Base-by-base conservation (phyloP, 345 rosid genomes). In the Syzygium grande region DNA sequence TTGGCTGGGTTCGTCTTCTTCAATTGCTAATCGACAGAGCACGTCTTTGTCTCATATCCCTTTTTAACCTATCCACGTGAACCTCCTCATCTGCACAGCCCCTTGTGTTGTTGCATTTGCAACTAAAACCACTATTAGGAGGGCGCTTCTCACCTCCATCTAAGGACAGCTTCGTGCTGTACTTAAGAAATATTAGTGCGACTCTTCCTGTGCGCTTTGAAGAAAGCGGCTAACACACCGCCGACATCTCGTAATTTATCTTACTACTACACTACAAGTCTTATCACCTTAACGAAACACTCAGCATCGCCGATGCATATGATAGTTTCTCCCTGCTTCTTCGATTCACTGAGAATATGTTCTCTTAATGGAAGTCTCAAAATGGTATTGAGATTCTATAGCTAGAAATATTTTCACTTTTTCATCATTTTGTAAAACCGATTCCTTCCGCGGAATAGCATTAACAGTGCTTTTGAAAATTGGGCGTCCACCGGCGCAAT, bases 231-330 rank as follows among this genome's bases (percentile, higher is more conserved):
- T 27, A 61, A 1, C 17, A 2, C 73, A 12, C 9, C 1, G 9
- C 1, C 8, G 9, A 6, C 14, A 61, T 61, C 17, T 61, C 17
- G 8, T 61, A 5, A 29, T 59, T 12, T n/a, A n/a, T 61, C 46
- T 5, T 43, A 43, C 46, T 43, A 0, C 46, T 43, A 43, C 7
- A 43, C 1, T 43, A 43, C 46, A 15, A 9, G 9, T 61, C 68
- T 12, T 13, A n/a, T n/a, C 34, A 61, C 19, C 34, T 61, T 61
- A 61, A 61, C 16, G 1, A 61, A n/a, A 61, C 9, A n/a, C 19
- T 0, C 2, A 17, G 73, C 34, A 61, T 61, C 9, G 2, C 1
- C 0, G 7, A 27, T n/a, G 34, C 34, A 6, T 3, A 13, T 12
- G 9, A 13, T n/a, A n/a, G 17, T n/a, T 61, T 61, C 34, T 61